Percentiles rank a stretch among this genome's conserved stretches.
phyloP scores from a whole-genome alignment of 2,329 filamentous ascomycete genomes.

The Penicillium palitans region DNA sequence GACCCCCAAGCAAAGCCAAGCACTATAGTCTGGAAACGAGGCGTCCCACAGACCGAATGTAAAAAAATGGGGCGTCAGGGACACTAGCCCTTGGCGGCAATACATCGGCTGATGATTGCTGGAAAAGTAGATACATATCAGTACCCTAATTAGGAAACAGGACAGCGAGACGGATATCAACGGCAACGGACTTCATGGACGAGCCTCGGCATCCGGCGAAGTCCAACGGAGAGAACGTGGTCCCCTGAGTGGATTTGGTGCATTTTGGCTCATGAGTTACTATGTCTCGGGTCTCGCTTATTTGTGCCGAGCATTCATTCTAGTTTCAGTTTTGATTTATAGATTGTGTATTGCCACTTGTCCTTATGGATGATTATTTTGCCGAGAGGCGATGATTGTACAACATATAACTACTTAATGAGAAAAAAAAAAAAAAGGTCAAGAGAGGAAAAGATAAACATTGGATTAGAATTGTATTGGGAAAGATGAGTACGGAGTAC shows the following conservation, averaged over 20 bases:
- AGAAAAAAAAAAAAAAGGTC: too few relatives aligned
- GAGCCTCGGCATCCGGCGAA: background rate
- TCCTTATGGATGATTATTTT: background rate
- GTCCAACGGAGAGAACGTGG: conserved; percentile 2
- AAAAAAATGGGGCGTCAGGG: conserved; percentile 15
- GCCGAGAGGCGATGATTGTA: background rate
- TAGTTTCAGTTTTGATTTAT: background rate
- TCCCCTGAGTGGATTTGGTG: background rate
- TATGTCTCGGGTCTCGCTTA: conserved; percentile 4
- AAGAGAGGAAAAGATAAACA: background rate
- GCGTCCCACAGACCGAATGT: conserved; percentile 19
- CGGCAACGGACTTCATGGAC: background rate
- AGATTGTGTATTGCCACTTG: background rate
- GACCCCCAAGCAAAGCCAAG: conserved; percentile 27
- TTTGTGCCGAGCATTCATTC: conserved; percentile 7
- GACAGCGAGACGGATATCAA: background rate
- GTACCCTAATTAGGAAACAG: background rate
- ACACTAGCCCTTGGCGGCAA: background rate
- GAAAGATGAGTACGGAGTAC: background rate
- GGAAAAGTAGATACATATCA: conserved; percentile 1
- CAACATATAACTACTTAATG: background rate
- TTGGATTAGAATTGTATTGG: background rate
- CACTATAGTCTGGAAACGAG: conserved; percentile 23
- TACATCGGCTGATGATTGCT: background rate
- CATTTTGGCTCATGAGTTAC: background rate